A percentile compares a stretch with the other conserved stretches of the same genome.
These are phyloP conservation scores for Phytopythium oedochilum DNA, from an alignment of 352 stramenopile species.

Conservation along the genomic window DNA sequence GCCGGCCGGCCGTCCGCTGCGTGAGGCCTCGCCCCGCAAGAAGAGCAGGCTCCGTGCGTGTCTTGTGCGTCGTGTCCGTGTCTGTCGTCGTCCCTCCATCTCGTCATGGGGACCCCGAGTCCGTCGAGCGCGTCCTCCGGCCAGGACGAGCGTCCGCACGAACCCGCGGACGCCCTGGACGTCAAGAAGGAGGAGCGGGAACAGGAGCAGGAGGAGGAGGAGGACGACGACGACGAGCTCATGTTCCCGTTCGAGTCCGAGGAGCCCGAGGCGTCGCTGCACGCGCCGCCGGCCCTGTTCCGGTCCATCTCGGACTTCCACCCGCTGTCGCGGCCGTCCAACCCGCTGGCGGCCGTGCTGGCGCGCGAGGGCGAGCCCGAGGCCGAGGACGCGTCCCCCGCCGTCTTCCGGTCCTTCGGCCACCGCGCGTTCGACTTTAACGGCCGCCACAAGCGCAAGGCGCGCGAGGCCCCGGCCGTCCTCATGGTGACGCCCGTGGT, in stretches of 20 bases:
- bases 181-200: constrained; percentile 1
- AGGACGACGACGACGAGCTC: constrained; percentile 54
- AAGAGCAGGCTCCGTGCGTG: neutral
- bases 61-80: neutral
- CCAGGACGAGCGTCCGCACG: neutral
- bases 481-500: constrained; percentile 26
- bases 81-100: neutral
- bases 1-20: neutral
- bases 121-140: neutral
- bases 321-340: constrained; percentile 18
- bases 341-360: constrained; percentile 40
- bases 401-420: neutral
- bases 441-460: constrained; percentile 55
- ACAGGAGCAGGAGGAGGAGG: constrained; percentile 6
- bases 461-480: constrained; percentile 28
- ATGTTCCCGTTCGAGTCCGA: constrained; percentile 66
- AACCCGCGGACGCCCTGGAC: neutral
- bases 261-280: neutral
- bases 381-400: neutral
- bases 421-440: constrained; percentile 21
- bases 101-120: neutral
- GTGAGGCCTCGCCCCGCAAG: neutral
- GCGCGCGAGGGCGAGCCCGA: constrained; percentile 28
- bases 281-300: constrained; percentile 13
- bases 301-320: constrained; percentile 26